A percentile compares a stretch with the other conserved stretches of the same genome.
Conservation (phyloP, 768 basidiomycete species). For the Suillus alpinus region DNA sequence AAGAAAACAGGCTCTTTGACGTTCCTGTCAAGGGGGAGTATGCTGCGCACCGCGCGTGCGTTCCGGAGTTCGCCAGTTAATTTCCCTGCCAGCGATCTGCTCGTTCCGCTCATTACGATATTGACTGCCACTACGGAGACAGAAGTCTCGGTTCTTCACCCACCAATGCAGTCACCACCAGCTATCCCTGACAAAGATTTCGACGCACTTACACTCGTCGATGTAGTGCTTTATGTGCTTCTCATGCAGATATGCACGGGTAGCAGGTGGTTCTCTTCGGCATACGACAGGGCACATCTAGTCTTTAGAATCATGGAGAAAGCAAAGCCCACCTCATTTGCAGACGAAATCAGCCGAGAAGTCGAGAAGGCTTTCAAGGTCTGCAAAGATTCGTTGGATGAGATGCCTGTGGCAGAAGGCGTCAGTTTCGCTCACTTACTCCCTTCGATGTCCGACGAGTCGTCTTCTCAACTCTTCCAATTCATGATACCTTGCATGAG, state of each 20-base stretch:
- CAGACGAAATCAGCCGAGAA: background rate
- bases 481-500: conserved; percentile 27
- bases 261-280: background rate
- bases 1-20: conserved; percentile 3
- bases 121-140: background rate
- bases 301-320: background rate
- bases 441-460: background rate
- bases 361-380: background rate
- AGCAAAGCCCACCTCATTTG: background rate
- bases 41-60: conserved; percentile 6
- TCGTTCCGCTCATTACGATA: background rate
- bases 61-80: background rate
- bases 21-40: conserved; percentile 7
- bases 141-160: background rate
- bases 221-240: conserved; percentile 8
- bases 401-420: background rate
- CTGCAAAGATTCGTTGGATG: background rate
- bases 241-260: conserved; percentile 9
- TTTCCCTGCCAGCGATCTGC: background rate
- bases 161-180: background rate
- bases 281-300: background rate
- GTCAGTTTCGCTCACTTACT: background rate
- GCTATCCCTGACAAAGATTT: background rate
- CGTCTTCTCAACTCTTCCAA: conserved; percentile 20
- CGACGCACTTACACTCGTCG: conserved; percentile 1